Percentiles rank a stretch among this genome's conserved stretches.
These are phyloP conservation scores for Hyaloscypha bicolor DNA, from an alignment of 495 filamentous ascomycete genomes.

Conservation along the genomic window DNA sequence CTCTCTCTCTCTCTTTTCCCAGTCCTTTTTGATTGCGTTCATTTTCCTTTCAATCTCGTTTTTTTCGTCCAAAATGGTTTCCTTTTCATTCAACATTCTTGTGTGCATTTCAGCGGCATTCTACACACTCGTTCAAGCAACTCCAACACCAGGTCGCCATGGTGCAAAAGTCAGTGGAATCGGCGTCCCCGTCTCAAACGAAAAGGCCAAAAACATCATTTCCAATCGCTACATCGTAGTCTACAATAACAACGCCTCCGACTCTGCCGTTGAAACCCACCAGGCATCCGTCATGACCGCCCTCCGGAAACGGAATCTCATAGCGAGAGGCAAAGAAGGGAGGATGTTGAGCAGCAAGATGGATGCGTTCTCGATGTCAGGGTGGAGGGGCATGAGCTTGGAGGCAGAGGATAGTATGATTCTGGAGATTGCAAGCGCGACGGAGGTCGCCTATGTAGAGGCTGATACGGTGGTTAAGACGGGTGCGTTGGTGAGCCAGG, in stretches of 20 bases:
- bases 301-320: slow-evolving; percentile 51
- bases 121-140: slow-evolving; percentile 12
- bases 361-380: slow-evolving; percentile 44
- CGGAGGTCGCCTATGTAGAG: slow-evolving; percentile 41
- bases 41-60: slow-evolving; percentile 3
- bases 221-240: slow-evolving; percentile 56
- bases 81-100: neutral
- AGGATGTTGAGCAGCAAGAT: slow-evolving; percentile 43
- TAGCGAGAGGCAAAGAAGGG: slow-evolving; percentile 44
- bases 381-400: slow-evolving; percentile 50
- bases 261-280: slow-evolving; percentile 44
- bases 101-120: neutral
- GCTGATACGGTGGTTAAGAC: slow-evolving; percentile 38
- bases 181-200: slow-evolving; percentile 44
- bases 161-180: slow-evolving; percentile 27
- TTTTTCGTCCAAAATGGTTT: slow-evolving; percentile 10
- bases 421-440: slow-evolving; percentile 36
- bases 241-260: slow-evolving; percentile 46
- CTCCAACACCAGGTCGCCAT: neutral
- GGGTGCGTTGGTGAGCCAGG: slow-evolving; percentile 46
- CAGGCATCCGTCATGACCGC: slow-evolving; percentile 42
- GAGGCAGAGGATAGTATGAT: slow-evolving; percentile 44
- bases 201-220: slow-evolving; percentile 38
- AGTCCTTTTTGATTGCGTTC: neutral
- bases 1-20: neutral